Evolutionary conservation across 2,329 filamentous ascomycete species (phyloP).

Genomic region (Penicillium vulpinum): DNA sequence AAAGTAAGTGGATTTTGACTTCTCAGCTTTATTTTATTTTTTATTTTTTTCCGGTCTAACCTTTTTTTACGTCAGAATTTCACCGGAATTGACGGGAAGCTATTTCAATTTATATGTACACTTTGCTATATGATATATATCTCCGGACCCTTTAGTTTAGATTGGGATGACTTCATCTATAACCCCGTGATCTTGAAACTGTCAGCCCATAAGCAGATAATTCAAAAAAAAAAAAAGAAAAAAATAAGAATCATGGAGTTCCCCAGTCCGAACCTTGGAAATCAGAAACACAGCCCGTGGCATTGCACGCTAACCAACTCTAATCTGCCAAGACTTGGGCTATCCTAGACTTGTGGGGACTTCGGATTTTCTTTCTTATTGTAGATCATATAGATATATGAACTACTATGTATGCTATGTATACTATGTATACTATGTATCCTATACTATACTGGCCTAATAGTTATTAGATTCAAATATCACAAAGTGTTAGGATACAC

Average conservation of each 20-base stretch:
- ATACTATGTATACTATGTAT: too few relatives aligned
- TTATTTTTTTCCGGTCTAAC: not conserved
- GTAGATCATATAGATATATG: conserved; percentile 8
- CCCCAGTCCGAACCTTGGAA: too few relatives aligned
- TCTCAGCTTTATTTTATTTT: not conserved
- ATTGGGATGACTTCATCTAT: too few relatives aligned
- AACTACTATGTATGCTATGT: not conserved
- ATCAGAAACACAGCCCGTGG: conserved; percentile 18
- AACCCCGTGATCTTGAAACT: not conserved
- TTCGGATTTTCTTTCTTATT: not conserved
- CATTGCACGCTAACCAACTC: conserved; percentile 13
- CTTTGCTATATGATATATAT: too few relatives aligned
- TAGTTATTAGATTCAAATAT: too few relatives aligned
- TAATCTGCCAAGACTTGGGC: conserved; percentile 15
- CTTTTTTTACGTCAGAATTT: not conserved
- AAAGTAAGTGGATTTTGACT: not conserved
- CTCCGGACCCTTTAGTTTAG: too few relatives aligned
- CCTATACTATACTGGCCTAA: not conserved
- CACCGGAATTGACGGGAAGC: not conserved
- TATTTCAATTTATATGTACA: too few relatives aligned
- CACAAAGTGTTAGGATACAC: too few relatives aligned
- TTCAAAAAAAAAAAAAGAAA: too few relatives aligned
- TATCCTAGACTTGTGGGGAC: conserved; percentile 15
- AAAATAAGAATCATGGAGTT: conserved; percentile 1
- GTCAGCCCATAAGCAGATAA: not conserved